Evolutionary conservation across 1,284 basidiomycete genomes (phyloP).

Genomic region (Coniferiporia sulphurascens): DNA sequence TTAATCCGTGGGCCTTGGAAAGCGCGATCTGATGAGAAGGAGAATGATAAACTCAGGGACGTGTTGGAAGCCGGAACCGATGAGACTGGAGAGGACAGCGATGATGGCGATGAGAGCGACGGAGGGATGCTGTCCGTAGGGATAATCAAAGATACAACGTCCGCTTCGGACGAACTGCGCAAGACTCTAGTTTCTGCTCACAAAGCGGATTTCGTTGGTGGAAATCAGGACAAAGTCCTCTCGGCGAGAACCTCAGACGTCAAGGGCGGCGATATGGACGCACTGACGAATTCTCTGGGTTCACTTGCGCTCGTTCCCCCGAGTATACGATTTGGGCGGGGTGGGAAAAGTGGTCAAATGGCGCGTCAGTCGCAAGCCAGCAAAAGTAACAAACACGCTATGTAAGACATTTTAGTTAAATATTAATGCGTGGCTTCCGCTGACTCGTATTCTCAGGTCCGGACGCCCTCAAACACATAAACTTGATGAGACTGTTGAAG

Average conservation of each 20-base stretch:
- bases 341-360: conserved; percentile 33
- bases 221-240: background rate
- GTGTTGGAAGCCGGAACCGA: background rate
- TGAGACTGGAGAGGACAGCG: conserved; percentile 26
- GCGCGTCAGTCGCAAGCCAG: conserved; percentile 3
- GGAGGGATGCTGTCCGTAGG: conserved; percentile 20
- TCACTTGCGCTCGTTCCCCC: conserved; percentile 66
- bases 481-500: background rate
- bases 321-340: conserved; percentile 66
- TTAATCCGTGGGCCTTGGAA: conserved; percentile 71
- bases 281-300: conserved; percentile 44
- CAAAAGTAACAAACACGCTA: background rate
- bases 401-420: background rate
- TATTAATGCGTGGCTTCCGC: background rate
- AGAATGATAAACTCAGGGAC: conserved; percentile 23
- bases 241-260: background rate
- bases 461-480: background rate
- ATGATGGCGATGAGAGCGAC: conserved; percentile 27
- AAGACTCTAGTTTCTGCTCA: conserved; percentile 2
- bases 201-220: background rate
- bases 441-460: background rate
- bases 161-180: conserved; percentile 7
- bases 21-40: conserved; percentile 31
- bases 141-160: conserved; percentile 14
- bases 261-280: conserved; percentile 34